These are phyloP conservation scores for Aegilops umbellulata DNA, from an alignment of 176 grass and related monocot genomes.

Conservation along the genomic window DNA sequence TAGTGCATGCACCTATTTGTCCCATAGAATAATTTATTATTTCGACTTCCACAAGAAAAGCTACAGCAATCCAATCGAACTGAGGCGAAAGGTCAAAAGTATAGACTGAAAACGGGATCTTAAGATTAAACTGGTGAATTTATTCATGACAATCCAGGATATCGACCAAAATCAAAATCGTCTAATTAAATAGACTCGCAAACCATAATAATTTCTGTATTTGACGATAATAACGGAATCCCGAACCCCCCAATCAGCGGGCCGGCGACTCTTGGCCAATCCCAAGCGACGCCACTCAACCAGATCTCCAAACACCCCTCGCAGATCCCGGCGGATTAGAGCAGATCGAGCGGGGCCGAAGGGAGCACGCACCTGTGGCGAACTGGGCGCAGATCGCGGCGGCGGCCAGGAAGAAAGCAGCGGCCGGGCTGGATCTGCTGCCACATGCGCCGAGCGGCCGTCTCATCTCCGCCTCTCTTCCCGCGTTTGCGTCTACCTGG, in stretches of 20 bases:
- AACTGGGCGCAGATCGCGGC: conserved; percentile 43
- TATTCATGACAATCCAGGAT: neutral
- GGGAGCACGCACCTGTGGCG: conserved; percentile 35
- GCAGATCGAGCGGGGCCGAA: neutral
- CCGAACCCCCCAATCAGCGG: neutral
- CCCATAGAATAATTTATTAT: neutral
- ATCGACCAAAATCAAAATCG: neutral
- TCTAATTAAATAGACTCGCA: neutral
- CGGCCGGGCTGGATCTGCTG: conserved; percentile 35
- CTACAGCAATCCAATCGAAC: neutral
- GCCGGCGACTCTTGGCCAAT: neutral
- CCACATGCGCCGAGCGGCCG: conserved; percentile 19
- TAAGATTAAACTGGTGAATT: neutral
- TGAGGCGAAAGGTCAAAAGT: neutral
- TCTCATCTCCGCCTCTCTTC: conserved; percentile 41
- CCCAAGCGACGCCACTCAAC: neutral
- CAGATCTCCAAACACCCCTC: conserved; percentile 1
- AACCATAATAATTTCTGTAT: neutral
- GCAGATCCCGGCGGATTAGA: neutral
- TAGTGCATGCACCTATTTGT: neutral
- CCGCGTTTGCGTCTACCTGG: neutral
- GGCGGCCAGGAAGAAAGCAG: conserved; percentile 28
- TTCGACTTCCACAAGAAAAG: neutral
- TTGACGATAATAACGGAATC: neutral
- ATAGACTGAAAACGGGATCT: neutral